These are phyloP conservation scores for Aspergillus piperis DNA, from an alignment of 2,329 filamentous ascomycete species.

Conservation along the genomic window DNA sequence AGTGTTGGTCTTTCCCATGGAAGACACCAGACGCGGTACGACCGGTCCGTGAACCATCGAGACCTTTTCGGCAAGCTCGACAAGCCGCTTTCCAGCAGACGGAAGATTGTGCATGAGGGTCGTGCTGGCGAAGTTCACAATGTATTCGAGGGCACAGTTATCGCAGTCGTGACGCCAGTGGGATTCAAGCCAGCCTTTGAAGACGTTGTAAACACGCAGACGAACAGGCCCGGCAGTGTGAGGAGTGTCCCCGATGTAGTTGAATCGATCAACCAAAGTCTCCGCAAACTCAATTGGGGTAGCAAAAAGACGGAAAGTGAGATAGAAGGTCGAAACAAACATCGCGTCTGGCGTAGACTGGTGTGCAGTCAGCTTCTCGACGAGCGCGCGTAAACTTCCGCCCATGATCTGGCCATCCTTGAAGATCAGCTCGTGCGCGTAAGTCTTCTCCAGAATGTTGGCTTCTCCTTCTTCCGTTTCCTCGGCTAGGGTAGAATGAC, in stretches of 20 bases:
- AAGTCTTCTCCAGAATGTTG: conserved; percentile 87
- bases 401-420: conserved; percentile 95
- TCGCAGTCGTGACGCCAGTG: conserved; percentile 89
- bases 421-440: conserved; percentile 87
- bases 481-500: conserved; percentile 66
- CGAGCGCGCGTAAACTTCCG: conserved; percentile 82
- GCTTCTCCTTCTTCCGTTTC: conserved; percentile 78
- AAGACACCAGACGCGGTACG: conserved; percentile 79
- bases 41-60: conserved; percentile 70
- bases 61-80: conserved; percentile 78
- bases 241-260: conserved; percentile 80
- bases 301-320: conserved; percentile 93
- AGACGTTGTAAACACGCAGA: conserved; percentile 88
- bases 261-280: conserved; percentile 84
- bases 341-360: conserved; percentile 88
- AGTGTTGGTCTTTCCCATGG: conserved; percentile 83
- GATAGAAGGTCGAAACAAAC: conserved; percentile 92
- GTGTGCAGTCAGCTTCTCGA: conserved; percentile 92
- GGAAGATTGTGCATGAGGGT: conserved; percentile 70
- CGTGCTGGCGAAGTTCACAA: conserved; percentile 76
- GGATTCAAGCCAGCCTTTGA: conserved; percentile 96
- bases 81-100: conserved; percentile 74
- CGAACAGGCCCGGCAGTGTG: conserved; percentile 77
- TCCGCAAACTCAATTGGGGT: conserved; percentile 76
- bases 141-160: conserved; percentile 70